phyloP scores from a whole-genome alignment of 345 rosid genomes.

The Populus davidiana region DNA sequence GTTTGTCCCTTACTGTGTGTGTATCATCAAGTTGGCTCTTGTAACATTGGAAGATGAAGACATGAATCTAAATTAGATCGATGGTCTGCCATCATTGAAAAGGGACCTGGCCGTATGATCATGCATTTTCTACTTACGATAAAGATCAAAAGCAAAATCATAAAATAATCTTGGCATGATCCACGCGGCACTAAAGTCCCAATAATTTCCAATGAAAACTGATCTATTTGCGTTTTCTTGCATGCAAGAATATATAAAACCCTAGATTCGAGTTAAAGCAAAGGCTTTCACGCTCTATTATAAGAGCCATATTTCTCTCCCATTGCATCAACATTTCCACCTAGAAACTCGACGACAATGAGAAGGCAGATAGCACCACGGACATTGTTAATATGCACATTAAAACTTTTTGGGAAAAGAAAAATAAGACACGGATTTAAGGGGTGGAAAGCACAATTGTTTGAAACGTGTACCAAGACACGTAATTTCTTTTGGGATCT shows the following conservation, averaged over 20 bases:
- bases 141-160: constrained; percentile 16
- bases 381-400: constrained; percentile 3
- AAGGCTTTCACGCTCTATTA: constrained; percentile 14
- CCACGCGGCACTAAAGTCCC: constrained; percentile 6
- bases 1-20: background rate
- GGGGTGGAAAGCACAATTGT: constrained; percentile 29
- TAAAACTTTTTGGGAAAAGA: background rate
- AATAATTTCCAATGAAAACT: constrained; percentile 32
- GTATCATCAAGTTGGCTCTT: constrained; percentile 13
- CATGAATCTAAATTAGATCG: constrained; percentile 2
- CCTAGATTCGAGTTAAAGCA: constrained; percentile 1
- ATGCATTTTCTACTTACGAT: constrained; percentile 12
- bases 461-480: constrained; percentile 7
- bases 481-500: constrained; percentile 11
- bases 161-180: constrained; percentile 17
- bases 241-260: constrained; percentile 21
- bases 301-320: constrained; percentile 13
- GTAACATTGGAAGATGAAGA: constrained; percentile 3
- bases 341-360: background rate
- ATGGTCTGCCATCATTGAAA: constrained; percentile 42
- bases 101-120: background rate
- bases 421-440: constrained; percentile 22
- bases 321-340: background rate
- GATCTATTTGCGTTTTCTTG: constrained; percentile 23
- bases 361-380: constrained; percentile 4